Percentiles rank a stretch among this genome's conserved stretches.
Evolutionary conservation across 2,329 filamentous ascomycete genomes (phyloP).

Genomic region (Capronia coronata): DNA sequence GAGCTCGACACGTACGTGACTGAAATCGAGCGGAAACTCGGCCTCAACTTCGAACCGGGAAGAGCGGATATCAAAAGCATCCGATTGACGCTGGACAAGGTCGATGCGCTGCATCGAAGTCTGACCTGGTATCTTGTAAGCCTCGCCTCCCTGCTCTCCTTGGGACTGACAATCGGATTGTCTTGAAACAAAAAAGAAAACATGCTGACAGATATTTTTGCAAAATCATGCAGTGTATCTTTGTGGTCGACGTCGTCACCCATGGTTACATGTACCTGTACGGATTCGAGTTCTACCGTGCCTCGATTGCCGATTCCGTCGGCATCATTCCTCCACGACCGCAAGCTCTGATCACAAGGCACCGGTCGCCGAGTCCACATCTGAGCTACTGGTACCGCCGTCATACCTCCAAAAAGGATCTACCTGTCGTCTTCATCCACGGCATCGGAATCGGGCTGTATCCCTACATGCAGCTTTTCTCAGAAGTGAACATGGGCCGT

Average conservation of each 20-base stretch:
- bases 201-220: too few relatives aligned
- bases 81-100: conserved; percentile 59
- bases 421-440: conserved; percentile 61
- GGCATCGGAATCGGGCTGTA: conserved; percentile 64
- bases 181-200: too few relatives aligned
- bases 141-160: conserved; percentile 15
- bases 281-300: conserved; percentile 16
- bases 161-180: too few relatives aligned
- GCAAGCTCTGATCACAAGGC: conserved; percentile 9
- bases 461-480: conserved; percentile 55
- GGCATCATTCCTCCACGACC: conserved; percentile 16
- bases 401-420: conserved; percentile 49
- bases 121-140: conserved; percentile 59
- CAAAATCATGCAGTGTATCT: conserved; percentile 37
- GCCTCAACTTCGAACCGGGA: conserved; percentile 48
- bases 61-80: conserved; percentile 52
- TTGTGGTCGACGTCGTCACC: conserved; percentile 38
- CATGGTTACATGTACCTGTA: conserved; percentile 11
- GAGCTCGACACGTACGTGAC: conserved; percentile 53
- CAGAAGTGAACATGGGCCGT: conserved; percentile 44
- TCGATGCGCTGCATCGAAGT: conserved; percentile 56
- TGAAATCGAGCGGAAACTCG: conserved; percentile 49
- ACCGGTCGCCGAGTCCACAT: conserved; percentile 6
- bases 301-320: conserved; percentile 9
- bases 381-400: conserved; percentile 58